Evolutionary conservation across 257 asterid species (phyloP).

Genomic region (Rubia yunnanensis): DNA sequence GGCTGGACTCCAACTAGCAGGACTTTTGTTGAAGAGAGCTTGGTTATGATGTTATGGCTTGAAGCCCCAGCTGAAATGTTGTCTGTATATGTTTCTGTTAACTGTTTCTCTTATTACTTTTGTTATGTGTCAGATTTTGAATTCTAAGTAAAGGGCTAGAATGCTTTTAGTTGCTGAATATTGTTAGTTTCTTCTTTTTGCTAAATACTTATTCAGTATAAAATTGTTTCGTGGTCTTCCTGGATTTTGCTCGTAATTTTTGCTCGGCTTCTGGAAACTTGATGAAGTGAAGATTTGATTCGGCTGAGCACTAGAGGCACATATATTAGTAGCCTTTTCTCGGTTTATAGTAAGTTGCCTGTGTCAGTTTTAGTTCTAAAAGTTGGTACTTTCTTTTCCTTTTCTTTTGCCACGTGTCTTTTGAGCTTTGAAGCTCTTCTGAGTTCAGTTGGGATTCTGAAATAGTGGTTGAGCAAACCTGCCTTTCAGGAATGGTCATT

Average conservation of each 20-base stretch:
- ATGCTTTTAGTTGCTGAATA: neutral
- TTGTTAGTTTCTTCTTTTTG: neutral
- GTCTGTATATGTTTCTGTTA: too few species aligned
- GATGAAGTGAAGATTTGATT: neutral
- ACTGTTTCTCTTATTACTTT: too few species aligned
- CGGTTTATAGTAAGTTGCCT: neutral
- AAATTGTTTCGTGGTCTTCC: neutral
- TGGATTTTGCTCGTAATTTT: neutral
- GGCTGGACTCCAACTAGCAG: neutral
- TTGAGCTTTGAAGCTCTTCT: neutral
- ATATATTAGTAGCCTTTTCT: neutral
- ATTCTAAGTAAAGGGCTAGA: neutral
- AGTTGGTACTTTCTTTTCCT: too few species aligned
- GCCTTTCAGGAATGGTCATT: neutral
- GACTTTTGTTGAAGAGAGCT: neutral
- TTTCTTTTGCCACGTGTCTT: neutral
- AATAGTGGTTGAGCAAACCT: slow-evolving; percentile 4
- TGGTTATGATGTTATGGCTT: neutral
- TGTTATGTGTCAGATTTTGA: neutral
- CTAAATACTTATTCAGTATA: neutral
- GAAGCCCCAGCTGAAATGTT: neutral
- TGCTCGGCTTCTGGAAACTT: neutral
- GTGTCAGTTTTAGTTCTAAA: neutral
- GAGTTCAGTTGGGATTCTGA: neutral
- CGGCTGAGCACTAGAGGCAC: too few species aligned